Evolutionary conservation across 2,329 filamentous ascomycete genomes (phyloP), one percentile per base, ranked within the genome.

Genomic region (Trichoderma semiorbis): DNA sequence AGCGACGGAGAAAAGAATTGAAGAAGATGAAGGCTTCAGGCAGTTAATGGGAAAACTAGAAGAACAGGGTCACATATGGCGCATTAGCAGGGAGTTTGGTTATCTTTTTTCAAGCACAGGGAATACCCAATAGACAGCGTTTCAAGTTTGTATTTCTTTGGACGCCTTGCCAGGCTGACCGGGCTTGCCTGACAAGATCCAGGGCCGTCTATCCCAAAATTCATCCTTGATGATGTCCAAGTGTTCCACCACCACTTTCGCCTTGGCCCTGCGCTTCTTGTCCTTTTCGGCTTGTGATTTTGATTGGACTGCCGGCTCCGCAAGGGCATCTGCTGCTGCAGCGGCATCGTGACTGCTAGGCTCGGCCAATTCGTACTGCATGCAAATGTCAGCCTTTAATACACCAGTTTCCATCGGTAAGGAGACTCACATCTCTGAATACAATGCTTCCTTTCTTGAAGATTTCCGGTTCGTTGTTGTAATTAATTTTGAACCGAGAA

Each of bases 401-500:
- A 50, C n/a, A 24, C 2, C 6, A 24, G 5, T 8, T 2, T 11
- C 21, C 11, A 30, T 24, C 21, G 7, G 16, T 7, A 18, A 10
- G 18, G 21, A 11, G 14, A 30, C 88, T 78, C 82, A 92, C 92
- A 79, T 96, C 92, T 76, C 95, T 88, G 80, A 95, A 96, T 6
- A 98, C 82, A 2, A 98, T 92, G 75, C 93, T 98, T 5, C 96
- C 96, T 80, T 98, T 99, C 80, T 92, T 96, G 81, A 89, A 97
- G 18, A 98, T 94, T 74, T 97, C 94, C 0, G 90, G 90, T 81
- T 99, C 96, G 75, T 97, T 96, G 81, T 99, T 99, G 83, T 99
- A 99, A 82, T 99, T 99, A 79, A 98, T 95, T 3, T 91, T 89
- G 80, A 97, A 98, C 30, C 88, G 87, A 2, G 91, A 92, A 81